Conservation (phyloP, 176 grass and related monocot species). For the Raddia guianensis region DNA sequence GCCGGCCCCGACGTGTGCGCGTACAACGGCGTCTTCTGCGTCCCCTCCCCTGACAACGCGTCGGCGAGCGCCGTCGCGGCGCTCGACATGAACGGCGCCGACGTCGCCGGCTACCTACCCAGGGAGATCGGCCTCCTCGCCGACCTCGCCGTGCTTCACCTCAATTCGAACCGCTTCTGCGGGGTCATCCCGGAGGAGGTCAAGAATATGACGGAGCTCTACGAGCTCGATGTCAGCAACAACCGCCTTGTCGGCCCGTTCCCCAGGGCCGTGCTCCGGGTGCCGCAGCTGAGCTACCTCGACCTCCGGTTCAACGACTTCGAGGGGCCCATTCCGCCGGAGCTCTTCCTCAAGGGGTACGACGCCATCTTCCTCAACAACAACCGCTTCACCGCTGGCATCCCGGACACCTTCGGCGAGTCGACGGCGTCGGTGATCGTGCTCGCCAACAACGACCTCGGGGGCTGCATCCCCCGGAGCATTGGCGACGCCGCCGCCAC, state of each 20-base stretch:
- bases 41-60: not conserved
- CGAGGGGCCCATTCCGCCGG: slow-evolving; percentile 50
- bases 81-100: slow-evolving; percentile 46
- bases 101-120: slow-evolving; percentile 45
- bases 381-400: slow-evolving; percentile 41
- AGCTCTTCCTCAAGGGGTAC: slow-evolving; percentile 41
- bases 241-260: slow-evolving; percentile 48
- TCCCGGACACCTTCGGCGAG: slow-evolving; percentile 45
- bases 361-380: slow-evolving; percentile 55
- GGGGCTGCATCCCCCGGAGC: slow-evolving; percentile 39
- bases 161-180: slow-evolving; percentile 56
- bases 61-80: slow-evolving; percentile 31
- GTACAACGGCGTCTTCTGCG: slow-evolving; percentile 44
- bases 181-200: slow-evolving; percentile 48
- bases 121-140: slow-evolving; percentile 42
- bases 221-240: slow-evolving; percentile 56
- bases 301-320: slow-evolving; percentile 70
- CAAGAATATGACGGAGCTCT: slow-evolving; percentile 21
- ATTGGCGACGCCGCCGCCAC: slow-evolving; percentile 37
- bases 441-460: slow-evolving; percentile 48
- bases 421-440: slow-evolving; percentile 45
- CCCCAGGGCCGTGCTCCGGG: slow-evolving; percentile 7
- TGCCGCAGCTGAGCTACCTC: slow-evolving; percentile 46
- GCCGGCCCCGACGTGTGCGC: slow-evolving; percentile 39
- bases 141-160: slow-evolving; percentile 51